These are phyloP conservation scores for Trypanosoma rangeli DNA, from an alignment of 208 protist genomes.

Conservation along the genomic window DNA sequence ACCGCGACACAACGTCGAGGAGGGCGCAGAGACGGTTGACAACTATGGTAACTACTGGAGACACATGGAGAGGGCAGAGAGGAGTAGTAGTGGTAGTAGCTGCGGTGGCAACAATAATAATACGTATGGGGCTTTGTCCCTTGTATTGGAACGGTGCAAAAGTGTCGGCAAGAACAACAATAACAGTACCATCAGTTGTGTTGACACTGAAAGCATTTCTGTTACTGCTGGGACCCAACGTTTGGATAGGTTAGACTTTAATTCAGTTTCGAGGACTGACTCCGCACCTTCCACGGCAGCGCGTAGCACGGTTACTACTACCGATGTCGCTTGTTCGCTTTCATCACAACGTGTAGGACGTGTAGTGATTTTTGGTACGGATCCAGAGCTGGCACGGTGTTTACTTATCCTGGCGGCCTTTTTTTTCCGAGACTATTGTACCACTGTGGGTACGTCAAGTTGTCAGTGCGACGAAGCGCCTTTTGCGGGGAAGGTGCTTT, in stretches of 20 bases:
- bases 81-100: conserved; percentile 2
- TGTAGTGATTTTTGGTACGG: conserved; percentile 63
- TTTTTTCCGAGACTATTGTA: conserved; percentile 34
- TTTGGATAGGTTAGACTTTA: not conserved
- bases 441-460: not conserved
- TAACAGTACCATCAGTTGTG: conserved; percentile 4
- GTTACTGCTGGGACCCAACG: not conserved
- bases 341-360: conserved; percentile 36
- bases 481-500: conserved; percentile 50
- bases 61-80: conserved; percentile 9
- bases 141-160: not conserved
- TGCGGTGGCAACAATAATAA: not conserved
- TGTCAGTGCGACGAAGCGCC: not conserved
- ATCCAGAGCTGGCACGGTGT: conserved; percentile 42
- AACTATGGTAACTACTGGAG: conserved; percentile 25
- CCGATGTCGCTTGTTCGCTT: conserved; percentile 4
- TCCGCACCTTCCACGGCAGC: not conserved
- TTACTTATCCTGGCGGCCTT: conserved; percentile 60
- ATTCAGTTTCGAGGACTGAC: not conserved
- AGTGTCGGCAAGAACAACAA: conserved; percentile 2
- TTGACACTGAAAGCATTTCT: not conserved
- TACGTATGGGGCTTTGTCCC: not conserved
- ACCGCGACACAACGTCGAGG: not conserved
- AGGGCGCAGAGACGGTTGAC: not conserved
- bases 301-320: not conserved